These are phyloP conservation scores for Eimeria falciformis DNA, from an alignment of 169 alveolate species.

Conservation along the genomic window DNA sequence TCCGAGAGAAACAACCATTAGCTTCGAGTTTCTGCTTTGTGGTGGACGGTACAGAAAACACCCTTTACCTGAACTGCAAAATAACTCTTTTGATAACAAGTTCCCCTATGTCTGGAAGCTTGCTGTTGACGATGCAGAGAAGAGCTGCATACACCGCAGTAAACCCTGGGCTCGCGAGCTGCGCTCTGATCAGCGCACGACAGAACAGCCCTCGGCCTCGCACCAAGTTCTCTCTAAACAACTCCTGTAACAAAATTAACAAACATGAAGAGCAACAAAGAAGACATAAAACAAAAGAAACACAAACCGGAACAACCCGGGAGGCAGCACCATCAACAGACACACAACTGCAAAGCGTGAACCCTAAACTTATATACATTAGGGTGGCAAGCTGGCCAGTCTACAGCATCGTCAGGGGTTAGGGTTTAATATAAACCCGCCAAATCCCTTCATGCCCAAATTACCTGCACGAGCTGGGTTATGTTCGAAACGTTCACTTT, in stretches of 20 bases:
- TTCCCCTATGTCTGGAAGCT: slow-evolving; percentile 98
- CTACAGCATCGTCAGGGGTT: background rate
- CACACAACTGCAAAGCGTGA: background rate
- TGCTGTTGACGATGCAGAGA: slow-evolving; percentile 96
- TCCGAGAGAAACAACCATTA: background rate
- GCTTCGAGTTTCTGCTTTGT: background rate
- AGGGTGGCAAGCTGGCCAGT: background rate
- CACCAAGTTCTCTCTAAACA: slow-evolving; percentile 97
- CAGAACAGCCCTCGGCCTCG: slow-evolving; percentile 98
- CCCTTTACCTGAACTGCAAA: slow-evolving; percentile 92
- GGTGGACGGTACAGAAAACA: background rate
- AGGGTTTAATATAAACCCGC: background rate
- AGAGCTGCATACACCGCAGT: slow-evolving; percentile 98
- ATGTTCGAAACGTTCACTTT: slow-evolving; percentile 95
- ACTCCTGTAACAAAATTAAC: slow-evolving; percentile 86
- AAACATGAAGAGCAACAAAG: background rate
- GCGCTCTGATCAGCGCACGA: slow-evolving; percentile 97
- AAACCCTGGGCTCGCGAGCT: slow-evolving; percentile 98
- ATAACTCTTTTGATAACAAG: slow-evolving; percentile 94
- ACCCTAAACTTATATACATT: background rate
- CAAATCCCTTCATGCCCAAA: background rate
- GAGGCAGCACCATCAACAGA: background rate
- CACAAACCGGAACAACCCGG: background rate
- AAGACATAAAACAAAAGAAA: background rate
- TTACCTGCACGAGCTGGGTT: slow-evolving; percentile 83